These are phyloP conservation scores for Psophocarpus tetragonolobus DNA, from an alignment of 306 rosid species.

Conservation along the genomic window DNA sequence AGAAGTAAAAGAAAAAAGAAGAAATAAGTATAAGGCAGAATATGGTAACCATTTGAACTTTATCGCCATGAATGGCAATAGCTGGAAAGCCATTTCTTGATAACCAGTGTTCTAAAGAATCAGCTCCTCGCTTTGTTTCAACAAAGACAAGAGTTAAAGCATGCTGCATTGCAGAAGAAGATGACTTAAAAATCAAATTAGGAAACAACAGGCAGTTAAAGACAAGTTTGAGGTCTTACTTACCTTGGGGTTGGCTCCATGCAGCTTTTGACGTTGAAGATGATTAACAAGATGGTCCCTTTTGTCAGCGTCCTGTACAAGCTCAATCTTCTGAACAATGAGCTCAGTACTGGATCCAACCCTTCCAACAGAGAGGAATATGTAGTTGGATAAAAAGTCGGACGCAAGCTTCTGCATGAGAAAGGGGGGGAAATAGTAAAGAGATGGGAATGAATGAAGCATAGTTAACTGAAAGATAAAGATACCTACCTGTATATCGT, in stretches of 20 bases:
- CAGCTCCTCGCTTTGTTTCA: slow-evolving; percentile 97
- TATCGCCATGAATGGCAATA: slow-evolving; percentile 91
- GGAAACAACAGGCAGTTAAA: too few relatives aligned
- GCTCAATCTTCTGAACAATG: slow-evolving; percentile 81
- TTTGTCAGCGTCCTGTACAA: slow-evolving; percentile 75
- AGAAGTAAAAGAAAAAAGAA: too few relatives aligned
- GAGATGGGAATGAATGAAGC: too few relatives aligned
- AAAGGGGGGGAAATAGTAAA: too few relatives aligned
- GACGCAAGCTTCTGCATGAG: slow-evolving; percentile 79
- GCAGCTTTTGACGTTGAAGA: slow-evolving; percentile 62
- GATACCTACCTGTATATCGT: slow-evolving; percentile 69
- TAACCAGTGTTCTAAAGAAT: slow-evolving; percentile 77
- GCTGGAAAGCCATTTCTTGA: slow-evolving; percentile 77
- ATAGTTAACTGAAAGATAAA: too few relatives aligned
- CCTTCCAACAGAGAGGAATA: slow-evolving; percentile 91
- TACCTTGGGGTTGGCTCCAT: slow-evolving; percentile 71
- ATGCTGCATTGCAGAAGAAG: slow-evolving; percentile 54
- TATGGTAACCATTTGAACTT: slow-evolving; percentile 72
- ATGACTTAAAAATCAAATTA: too few relatives aligned
- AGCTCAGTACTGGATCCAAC: slow-evolving; percentile 96
- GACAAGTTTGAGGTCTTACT: too few relatives aligned
- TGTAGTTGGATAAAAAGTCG: slow-evolving; percentile 74
- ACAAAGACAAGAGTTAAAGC: slow-evolving; percentile 86
- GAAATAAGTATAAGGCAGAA: background rate
- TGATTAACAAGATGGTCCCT: slow-evolving; percentile 72